phyloP scores from a whole-genome alignment of 1,139 yeast genomes.

The Nematodospora anomalae region DNA sequence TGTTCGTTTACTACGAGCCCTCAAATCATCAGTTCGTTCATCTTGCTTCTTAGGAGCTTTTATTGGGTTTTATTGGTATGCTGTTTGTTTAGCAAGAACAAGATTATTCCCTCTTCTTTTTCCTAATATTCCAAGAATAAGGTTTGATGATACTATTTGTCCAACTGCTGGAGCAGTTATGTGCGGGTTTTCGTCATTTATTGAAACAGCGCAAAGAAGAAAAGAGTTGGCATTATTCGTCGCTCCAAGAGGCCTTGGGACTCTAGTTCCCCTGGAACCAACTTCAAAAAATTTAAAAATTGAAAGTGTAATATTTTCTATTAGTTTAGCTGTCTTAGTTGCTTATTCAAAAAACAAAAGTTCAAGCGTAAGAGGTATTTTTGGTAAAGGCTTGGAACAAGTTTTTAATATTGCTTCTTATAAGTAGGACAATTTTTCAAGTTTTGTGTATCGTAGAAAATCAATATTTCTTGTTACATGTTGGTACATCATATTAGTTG shows the following conservation, averaged over 20 bases:
- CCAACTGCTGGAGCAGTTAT: conserved; percentile 31
- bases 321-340: conserved; percentile 36
- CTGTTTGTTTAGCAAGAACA: conserved; percentile 36
- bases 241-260: conserved; percentile 40
- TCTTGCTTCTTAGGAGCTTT: conserved; percentile 35
- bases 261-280: conserved; percentile 30
- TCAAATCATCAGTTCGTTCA: conserved; percentile 28
- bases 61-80: conserved; percentile 38
- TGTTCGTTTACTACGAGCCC: conserved; percentile 23
- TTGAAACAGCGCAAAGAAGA: conserved; percentile 34
- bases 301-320: conserved; percentile 31
- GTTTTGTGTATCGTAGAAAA: too few relatives aligned
- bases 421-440: conserved; percentile 8
- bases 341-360: conserved; percentile 32
- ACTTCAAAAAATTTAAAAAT: conserved; percentile 25
- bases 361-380: conserved; percentile 34
- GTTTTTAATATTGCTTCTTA: conserved; percentile 20
- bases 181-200: conserved; percentile 37
- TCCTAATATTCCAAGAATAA: conserved; percentile 27
- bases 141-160: conserved; percentile 32
- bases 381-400: conserved; percentile 31
- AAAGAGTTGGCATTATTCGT: conserved; percentile 43
- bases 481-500: too few relatives aligned
- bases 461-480: too few relatives aligned
- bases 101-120: conserved; percentile 30